These are phyloP conservation scores for Venturia nashicola DNA, from an alignment of 2,329 filamentous ascomycete species.

Conservation along the genomic window DNA sequence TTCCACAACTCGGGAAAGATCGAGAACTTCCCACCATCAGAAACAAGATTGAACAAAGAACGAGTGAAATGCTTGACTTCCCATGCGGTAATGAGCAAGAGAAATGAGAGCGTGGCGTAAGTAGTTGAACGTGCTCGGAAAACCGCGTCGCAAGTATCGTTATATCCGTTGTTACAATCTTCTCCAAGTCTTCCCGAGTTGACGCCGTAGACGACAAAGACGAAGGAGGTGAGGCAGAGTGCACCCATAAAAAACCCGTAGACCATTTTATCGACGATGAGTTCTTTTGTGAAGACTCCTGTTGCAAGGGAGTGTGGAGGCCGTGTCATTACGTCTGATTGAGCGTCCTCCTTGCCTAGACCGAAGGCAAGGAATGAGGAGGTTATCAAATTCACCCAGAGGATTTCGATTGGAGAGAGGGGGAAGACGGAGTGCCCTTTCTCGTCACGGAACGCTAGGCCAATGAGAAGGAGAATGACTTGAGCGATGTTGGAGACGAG, in stretches of 20 bases:
- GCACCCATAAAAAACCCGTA: constrained; percentile 69
- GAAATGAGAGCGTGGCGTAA: constrained; percentile 63
- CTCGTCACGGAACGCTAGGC: constrained; percentile 67
- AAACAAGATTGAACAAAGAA: constrained; percentile 52
- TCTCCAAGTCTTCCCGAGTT: constrained; percentile 46
- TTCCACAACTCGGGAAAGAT: constrained; percentile 34
- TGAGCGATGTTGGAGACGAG: constrained; percentile 74
- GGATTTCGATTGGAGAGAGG: constrained; percentile 70
- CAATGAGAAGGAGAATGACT: constrained; percentile 68
- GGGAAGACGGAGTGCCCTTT: constrained; percentile 69
- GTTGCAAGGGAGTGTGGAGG: constrained; percentile 52
- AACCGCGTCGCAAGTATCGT: constrained; percentile 44
- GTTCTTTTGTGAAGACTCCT: constrained; percentile 67
- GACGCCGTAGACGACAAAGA: constrained; percentile 50
- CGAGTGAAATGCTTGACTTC: constrained; percentile 63
- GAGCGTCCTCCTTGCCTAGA: constrained; percentile 66
- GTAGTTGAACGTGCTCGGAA: constrained; percentile 65
- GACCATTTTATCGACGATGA: constrained; percentile 67
- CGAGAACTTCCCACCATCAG: constrained; percentile 48
- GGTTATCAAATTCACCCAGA: constrained; percentile 93
- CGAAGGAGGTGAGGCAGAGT: constrained; percentile 52
- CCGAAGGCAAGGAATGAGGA: constrained; percentile 81
- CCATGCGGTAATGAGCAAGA: constrained; percentile 68
- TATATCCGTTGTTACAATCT: constrained; percentile 49
- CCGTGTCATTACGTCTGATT: constrained; percentile 65